A percentile compares a stretch with the other conserved stretches of the same genome.
Conservation (phyloP, 2,329 filamentous ascomycete genomes). For the Colletotrichum limetticola region DNA sequence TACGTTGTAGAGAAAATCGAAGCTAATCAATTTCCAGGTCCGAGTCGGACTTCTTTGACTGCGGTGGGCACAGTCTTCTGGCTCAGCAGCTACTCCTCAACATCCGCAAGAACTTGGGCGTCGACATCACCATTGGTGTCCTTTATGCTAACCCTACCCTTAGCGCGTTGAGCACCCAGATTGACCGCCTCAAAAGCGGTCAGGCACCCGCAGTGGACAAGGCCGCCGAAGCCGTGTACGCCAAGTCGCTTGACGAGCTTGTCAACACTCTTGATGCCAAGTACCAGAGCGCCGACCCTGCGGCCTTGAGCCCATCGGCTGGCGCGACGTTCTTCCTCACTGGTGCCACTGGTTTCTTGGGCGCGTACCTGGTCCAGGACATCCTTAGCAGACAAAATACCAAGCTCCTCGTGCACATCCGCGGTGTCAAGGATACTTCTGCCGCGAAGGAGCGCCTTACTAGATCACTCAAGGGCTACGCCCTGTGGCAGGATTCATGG, state of each 20-base stretch:
- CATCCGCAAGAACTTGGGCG: slow-evolving; percentile 56
- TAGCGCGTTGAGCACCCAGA: slow-evolving; percentile 58
- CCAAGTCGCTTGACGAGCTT: slow-evolving; percentile 60
- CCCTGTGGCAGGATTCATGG: slow-evolving; percentile 83
- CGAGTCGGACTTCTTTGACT: slow-evolving; percentile 51
- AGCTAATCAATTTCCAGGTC: slow-evolving; percentile 50
- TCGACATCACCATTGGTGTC: slow-evolving; percentile 73
- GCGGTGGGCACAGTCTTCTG: slow-evolving; percentile 57
- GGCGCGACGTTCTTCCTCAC: slow-evolving; percentile 79
- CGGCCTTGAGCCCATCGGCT: slow-evolving; percentile 42
- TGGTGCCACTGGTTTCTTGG: slow-evolving; percentile 90
- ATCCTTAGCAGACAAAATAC: slow-evolving; percentile 67
- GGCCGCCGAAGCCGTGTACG: slow-evolving; percentile 56
- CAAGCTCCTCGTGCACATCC: slow-evolving; percentile 23
- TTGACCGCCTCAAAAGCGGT: slow-evolving; percentile 53
- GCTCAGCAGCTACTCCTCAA: slow-evolving; percentile 80
- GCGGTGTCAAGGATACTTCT: slow-evolving; percentile 59
- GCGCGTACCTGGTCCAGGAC: slow-evolving; percentile 81
- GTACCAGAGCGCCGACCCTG: slow-evolving; percentile 45
- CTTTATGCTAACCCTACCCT: slow-evolving; percentile 74
- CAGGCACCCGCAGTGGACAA: slow-evolving; percentile 44
- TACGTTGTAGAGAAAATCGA: slow-evolving; percentile 4
- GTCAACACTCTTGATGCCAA: slow-evolving; percentile 49
- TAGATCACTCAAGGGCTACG: slow-evolving; percentile 78
- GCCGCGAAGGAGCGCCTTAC: slow-evolving; percentile 39